Evolutionary conservation across 768 basidiomycete genomes (phyloP), one percentile per base, ranked within the genome.

Genomic region (Botryobasidium botryosum): DNA sequence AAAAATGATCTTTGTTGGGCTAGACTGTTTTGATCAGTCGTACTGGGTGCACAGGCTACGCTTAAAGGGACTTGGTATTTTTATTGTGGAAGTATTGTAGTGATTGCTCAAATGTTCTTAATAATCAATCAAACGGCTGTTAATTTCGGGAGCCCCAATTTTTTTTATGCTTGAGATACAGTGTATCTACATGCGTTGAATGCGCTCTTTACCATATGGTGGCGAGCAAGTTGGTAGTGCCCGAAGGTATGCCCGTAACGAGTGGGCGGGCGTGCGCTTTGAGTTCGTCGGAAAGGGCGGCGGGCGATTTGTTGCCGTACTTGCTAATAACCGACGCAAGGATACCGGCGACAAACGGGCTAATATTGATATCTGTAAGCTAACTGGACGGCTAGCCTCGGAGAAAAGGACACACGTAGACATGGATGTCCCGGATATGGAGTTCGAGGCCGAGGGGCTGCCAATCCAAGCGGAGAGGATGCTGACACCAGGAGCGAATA

Each of bases 331-430:
- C 26, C 17, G 29, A 27, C 25, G 47, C 47, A 26, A 40, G 23
- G 32, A 45, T 24, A 26, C 48, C 48, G 10, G 46, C 33, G 31
- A 49, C 46, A 31, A 47, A 38, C 8, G 48, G 48, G 18, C 45
- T 40, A n/a, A 28, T 21, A n/a, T 7, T 17, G 10, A 23, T 41
- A 23, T 10, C 40, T 7, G 7, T n/a, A n/a, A n/a, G n/a, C n/a
- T n/a, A 23, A 6, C 40, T 23, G 8, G 7, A n/a, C n/a, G n/a
- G n/a, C n/a, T n/a, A n/a, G n/a, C n/a, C n/a, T n/a, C n/a, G n/a
- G 27, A 41, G 10, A 6, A 15, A 8, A 41, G 17, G 23, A 13
- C 24, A 13, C 3, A 27, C n/a, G 45, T 49, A 8, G 29, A 31
- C 28, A 38, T 36, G 28, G 42, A 48, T 6, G 43, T 43, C 20